Percentiles rank a stretch among this genome's conserved stretches.
phyloP scores from a whole-genome alignment of 2,329 filamentous ascomycete species.

The Drechslerella dactyloides region DNA sequence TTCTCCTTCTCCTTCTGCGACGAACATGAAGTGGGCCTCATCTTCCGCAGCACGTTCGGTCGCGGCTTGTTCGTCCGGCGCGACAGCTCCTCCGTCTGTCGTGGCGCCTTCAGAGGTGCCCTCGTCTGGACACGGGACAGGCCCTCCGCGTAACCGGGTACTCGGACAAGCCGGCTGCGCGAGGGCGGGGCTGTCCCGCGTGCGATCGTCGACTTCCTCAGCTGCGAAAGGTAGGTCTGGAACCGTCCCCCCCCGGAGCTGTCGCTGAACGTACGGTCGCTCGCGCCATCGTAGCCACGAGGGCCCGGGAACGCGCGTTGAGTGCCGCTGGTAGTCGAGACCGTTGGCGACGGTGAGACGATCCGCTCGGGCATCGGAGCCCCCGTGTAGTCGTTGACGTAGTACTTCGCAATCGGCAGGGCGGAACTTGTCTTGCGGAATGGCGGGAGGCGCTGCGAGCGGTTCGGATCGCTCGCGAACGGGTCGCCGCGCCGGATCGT shows the following conservation, averaged over 20 bases:
- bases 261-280: not conserved
- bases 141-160: not conserved
- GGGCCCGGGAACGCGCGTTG: not conserved
- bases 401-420: constrained; percentile 38
- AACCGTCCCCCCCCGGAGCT: not conserved
- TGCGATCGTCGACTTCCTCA: not conserved
- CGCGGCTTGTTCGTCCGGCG: not conserved
- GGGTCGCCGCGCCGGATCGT: not conserved
- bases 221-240: not conserved
- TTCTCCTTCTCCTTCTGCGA: not conserved
- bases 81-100: not conserved
- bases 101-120: not conserved
- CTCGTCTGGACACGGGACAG: not conserved
- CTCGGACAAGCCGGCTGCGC: not conserved
- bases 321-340: not conserved
- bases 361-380: not conserved
- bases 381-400: constrained; percentile 20
- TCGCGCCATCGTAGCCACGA: not conserved
- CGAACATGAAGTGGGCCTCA: not conserved
- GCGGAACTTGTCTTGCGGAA: constrained; percentile 20
- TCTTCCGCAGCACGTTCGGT: not conserved
- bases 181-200: not conserved
- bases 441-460: constrained; percentile 1
- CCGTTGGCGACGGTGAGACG: constrained; percentile 9
- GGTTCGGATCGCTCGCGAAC: not conserved